A percentile compares a stretch with the other conserved stretches of the same genome.
Evolutionary conservation across 805 yeast species (phyloP).

Genomic region (Wickerhamiella sorbophila): DNA sequence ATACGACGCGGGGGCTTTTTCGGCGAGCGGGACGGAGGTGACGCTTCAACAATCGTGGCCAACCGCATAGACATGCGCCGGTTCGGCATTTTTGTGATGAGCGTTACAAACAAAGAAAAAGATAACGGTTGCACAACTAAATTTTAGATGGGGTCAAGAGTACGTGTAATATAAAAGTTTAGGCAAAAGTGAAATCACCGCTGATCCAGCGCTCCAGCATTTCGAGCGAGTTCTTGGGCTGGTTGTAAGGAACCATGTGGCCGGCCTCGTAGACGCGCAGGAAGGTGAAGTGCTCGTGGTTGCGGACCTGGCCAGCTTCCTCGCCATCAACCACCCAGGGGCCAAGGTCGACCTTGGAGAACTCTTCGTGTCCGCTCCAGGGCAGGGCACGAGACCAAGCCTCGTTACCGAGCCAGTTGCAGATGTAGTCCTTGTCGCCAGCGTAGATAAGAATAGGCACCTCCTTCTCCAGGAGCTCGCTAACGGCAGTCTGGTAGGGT

Average conservation of each 20-base stretch:
- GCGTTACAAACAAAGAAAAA: background rate
- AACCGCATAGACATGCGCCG: background rate
- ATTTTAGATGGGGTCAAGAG: too few species aligned
- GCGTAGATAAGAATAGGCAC: slow-evolving; percentile 79
- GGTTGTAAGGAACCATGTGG: slow-evolving; percentile 89
- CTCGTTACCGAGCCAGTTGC: slow-evolving; percentile 85
- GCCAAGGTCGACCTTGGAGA: slow-evolving; percentile 24
- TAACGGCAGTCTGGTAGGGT: slow-evolving; percentile 45
- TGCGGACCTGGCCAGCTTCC: slow-evolving; percentile 53
- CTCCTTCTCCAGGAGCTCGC: slow-evolving; percentile 47
- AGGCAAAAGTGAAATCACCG: slow-evolving; percentile 2
- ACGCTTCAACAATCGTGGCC: slow-evolving; percentile 4
- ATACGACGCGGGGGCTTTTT: slow-evolving; percentile 4
- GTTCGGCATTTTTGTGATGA: background rate
- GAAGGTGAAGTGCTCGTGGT: slow-evolving; percentile 52
- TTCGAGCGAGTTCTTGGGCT: slow-evolving; percentile 67
- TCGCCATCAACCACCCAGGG: slow-evolving; percentile 28
- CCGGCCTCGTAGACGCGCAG: slow-evolving; percentile 76
- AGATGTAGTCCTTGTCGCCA: slow-evolving; percentile 88
- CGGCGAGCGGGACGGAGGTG: slow-evolving; percentile 1
- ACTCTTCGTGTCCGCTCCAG: slow-evolving; percentile 46
- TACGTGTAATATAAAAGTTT: too few species aligned
- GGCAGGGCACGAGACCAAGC: slow-evolving; percentile 62
- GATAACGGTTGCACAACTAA: too few species aligned
- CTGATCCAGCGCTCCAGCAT: slow-evolving; percentile 72